Evolutionary conservation across 768 basidiomycete genomes (phyloP), one percentile per base, ranked within the genome.

Genomic region (Hygrocybe coccinea): DNA sequence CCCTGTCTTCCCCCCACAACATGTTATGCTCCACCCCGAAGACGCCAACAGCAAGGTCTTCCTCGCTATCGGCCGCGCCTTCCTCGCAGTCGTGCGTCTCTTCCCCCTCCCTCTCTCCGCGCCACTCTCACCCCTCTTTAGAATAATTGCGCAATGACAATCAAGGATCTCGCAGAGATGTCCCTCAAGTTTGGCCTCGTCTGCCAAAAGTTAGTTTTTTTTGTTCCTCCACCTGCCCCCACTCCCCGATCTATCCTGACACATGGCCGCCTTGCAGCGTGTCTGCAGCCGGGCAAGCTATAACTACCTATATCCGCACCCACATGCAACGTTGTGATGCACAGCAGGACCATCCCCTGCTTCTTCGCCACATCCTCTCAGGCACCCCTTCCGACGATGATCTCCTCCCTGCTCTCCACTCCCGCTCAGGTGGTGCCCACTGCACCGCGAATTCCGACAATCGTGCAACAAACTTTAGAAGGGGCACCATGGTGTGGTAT

Each of bases 141-240:
- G 86, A 81, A 86, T 64, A 91, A 91, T 69, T 82, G 86, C 48
- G 88, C 88, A 46, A 87, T 89, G 84, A 90, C 88, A 39, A 86
- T 90, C 73, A 91, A 90, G 68, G 88, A 91, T 73, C 81, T 91
- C 52, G 84, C 89, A 33, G 86, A 89, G 62, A 80, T 84, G 72
- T 78, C 82, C 36, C 76, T 83, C 59, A 74, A 72, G 58, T 80
- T 76, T 63, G 88, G 88, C 50, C 75, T 89, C 17, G 73, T 80
- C 56, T 88, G 87, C 69, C 86, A 88, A 74, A 90, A 87, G 88
- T 91, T 60, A 59, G 79, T 78, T 57, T 68, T 69, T 56, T 54
- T 45, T 51, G 41, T 39, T 39, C 43, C 52, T 44, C 41, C 55
- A 56, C 21, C 52, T 22, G 35, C 52, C 50, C 49, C 56, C 29